Conservation (phyloP, 2,329 filamentous ascomycete species). For the Endocalyx cinctus region DNA sequence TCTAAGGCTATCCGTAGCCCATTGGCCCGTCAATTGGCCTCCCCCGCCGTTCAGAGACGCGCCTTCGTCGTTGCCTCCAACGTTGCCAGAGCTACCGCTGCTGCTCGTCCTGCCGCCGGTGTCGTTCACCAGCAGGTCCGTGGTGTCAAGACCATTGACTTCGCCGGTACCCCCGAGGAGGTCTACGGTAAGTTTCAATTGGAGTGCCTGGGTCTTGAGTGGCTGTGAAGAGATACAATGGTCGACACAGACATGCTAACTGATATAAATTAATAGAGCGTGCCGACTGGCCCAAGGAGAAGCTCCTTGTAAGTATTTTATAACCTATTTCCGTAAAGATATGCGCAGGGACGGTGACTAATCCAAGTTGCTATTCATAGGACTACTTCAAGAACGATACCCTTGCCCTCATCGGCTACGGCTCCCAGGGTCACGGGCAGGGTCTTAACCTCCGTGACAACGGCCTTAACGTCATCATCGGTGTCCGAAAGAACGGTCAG, state of each 20-base stretch:
- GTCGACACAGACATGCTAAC: too few species aligned
- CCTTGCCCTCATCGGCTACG: conserved; percentile 97
- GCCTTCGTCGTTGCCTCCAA: conserved; percentile 58
- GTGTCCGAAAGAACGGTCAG: conserved; percentile 95
- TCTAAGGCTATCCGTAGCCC: conserved; percentile 61
- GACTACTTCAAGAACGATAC: conserved; percentile 99
- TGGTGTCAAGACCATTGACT: conserved; percentile 98
- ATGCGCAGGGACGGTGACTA: too few species aligned
- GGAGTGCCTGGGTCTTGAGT: conserved; percentile 5
- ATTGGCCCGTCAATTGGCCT: conserved; percentile 59
- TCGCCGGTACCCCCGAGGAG: conserved; percentile 89
- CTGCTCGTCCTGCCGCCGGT: conserved; percentile 30
- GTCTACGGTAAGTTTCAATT: conserved; percentile 69
- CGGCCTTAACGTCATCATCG: conserved; percentile 97
- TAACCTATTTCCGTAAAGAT: too few species aligned
- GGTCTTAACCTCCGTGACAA: conserved; percentile 99
- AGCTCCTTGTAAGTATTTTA: conserved; percentile 76
- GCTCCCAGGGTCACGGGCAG: conserved; percentile 96
- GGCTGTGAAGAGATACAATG: too few species aligned
- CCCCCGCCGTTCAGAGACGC: conserved; percentile 57
- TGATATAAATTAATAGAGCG: conserved; percentile 85
- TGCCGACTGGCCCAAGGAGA: conserved; percentile 96
- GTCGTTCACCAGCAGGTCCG: conserved; percentile 60
- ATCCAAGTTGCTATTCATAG: conserved; percentile 38
- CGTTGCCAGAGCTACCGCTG: conserved; percentile 50